Base-by-base conservation (phyloP, 768 basidiomycete genomes). In the Rhodotorula toruloides region DNA sequence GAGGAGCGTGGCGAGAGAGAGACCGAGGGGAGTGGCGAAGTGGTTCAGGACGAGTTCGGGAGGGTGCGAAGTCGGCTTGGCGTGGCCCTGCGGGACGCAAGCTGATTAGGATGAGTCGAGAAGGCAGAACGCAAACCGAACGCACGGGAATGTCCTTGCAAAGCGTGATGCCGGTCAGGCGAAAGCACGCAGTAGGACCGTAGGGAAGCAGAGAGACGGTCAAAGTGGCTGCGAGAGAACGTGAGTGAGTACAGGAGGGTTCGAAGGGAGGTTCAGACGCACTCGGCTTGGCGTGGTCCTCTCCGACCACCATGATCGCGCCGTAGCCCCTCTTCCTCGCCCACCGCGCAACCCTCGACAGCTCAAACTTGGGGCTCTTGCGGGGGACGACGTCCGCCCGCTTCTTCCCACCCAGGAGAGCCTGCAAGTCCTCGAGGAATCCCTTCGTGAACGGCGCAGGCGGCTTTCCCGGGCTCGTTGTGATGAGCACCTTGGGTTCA, bases 271-370 rank as follows among this genome's bases (percentile, higher is more conserved):
- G n/a, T 19, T 48, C 14, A 64, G 19, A 82, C 90, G 77, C 72
- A 93, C 96, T 96, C 21, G 92, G 89, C 76, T 87, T 87, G 76
- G 92, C 92, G 82, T 86, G 87, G 73, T 98, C 90, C 75, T 99
- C 96, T 69, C 98, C 98, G 40, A 98, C 90, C 5, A 99, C 90
- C 48, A 89, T 82, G 68, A 98, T 76, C 70, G 93, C 90, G 49
- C 87, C 87, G 76, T 90, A 99, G 4, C 87, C 88, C 74, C 96
- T 80, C 47, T 85, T 87, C 19, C 88, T 87, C 29, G 91, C 91
- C 96, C 96, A 99, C 6, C 87, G 84, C 37, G 93, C 76, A 91
- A 94, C 96, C 68, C 93, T 90, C 73, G 91, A 91, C 76, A 99
- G 92, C 39, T 89, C 87, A 71, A 91, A 94, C 2, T 92, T 94